Evolutionary conservation across 768 basidiomycete genomes (phyloP), one percentile per base, ranked within the genome.

Genomic region (Lactarius evosmus): DNA sequence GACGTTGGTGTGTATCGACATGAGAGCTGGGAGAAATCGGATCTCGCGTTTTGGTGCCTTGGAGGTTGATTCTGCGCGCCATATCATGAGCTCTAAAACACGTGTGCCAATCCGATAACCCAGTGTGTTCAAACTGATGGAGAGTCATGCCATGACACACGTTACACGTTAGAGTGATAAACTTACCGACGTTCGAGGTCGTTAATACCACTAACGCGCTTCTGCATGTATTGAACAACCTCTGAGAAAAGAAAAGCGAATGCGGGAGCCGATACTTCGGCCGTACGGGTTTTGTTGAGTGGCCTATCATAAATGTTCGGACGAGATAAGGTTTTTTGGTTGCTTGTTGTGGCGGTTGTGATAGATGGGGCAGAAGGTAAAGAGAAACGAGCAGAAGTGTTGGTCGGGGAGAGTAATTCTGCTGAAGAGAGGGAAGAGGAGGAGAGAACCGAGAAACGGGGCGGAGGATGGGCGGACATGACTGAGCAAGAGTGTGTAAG

Each of bases 151-250:
- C 25, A 46, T 25, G 44, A 68, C 56, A 56, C 46, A 49, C 2
- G 56, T 44, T 49, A 56, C 46, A 49, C 2, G 56, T 44, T 49
- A 22, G 44, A 14, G 62, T 19, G n/a, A n/a, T 29, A 27, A 19
- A 73, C 83, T 62, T 58, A 94, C 95, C 92, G 87, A 69, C 90
- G 84, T 76, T 99, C 97, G 66, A 99, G 81, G 75, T 98, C 97
- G 73, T 92, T 90, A 67, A 99, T 95, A 7, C 95, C 96, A 70
- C 84, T 85, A 57, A 98, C 96, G 58, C 94, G 85, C 71, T 93
- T 95, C 77, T 98, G 97, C 1, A 93, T 96, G 76, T 98, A 98
- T 74, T 95, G 89, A 1, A 99, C 88, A 14, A 95, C 80, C 76
- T 98, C 95, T 4, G 91, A 90, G 75, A 98, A 95, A 62, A 98